These are phyloP conservation scores for Aspergillus sp. DNA, from an alignment of 2,329 filamentous ascomycete genomes.

Conservation along the genomic window DNA sequence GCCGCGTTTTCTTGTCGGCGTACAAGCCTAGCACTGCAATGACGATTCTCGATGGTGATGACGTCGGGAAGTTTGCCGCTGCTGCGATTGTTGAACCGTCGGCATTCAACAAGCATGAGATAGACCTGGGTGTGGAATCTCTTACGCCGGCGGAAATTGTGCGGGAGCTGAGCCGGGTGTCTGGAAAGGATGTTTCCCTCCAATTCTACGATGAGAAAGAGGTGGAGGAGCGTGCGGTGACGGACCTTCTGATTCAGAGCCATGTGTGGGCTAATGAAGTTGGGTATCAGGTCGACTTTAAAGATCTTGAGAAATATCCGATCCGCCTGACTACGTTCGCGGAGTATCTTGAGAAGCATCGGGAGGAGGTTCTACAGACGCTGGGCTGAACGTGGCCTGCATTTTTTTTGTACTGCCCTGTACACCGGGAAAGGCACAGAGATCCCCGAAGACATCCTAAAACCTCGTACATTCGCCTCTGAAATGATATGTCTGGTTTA, in stretches of 20 bases:
- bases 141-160: neutral
- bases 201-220: neutral
- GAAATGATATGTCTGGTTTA: too few relatives aligned
- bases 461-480: fast-evolving
- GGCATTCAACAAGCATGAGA: neutral
- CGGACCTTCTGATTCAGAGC: neutral
- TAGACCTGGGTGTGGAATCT: neutral
- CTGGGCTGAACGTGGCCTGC: neutral
- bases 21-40: too few relatives aligned
- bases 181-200: neutral
- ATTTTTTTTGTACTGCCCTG: too few relatives aligned
- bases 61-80: too few relatives aligned
- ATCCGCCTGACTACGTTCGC: neutral
- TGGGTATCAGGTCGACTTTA: constrained; percentile 7
- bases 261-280: constrained; percentile 11
- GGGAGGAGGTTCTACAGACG: neutral
- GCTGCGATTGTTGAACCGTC: neutral
- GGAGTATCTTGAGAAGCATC: constrained; percentile 2
- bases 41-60: too few relatives aligned
- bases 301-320: neutral
- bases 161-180: neutral
- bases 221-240: neutral
- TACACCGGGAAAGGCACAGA: too few relatives aligned
- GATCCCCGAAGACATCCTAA: too few relatives aligned
- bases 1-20: too few relatives aligned